Conservation (phyloP, 768 basidiomycete genomes). For the Agaricus sinodeliciosus region DNA sequence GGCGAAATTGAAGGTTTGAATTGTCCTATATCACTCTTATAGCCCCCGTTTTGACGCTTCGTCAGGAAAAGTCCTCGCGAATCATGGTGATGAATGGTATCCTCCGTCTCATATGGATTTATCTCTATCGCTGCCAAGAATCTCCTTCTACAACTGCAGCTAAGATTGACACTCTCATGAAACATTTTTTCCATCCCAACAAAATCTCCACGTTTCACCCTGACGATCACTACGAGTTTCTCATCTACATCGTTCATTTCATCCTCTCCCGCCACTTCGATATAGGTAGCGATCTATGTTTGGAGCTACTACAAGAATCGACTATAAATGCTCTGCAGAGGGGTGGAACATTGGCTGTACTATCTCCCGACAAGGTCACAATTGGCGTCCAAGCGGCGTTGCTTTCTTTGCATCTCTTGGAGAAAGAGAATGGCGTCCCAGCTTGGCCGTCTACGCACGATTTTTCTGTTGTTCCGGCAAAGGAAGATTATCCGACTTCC, state of each 20-base stretch:
- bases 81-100: constrained; percentile 74
- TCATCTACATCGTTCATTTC: constrained; percentile 77
- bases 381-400: constrained; percentile 76
- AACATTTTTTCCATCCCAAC: constrained; percentile 73
- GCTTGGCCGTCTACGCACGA: constrained; percentile 75
- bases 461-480: constrained; percentile 47
- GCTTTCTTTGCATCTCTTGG: constrained; percentile 62
- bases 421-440: constrained; percentile 64
- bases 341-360: constrained; percentile 29
- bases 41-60: not conserved
- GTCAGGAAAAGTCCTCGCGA: constrained; percentile 71
- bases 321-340: constrained; percentile 35
- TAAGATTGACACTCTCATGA: constrained; percentile 69
- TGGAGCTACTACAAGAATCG: constrained; percentile 76
- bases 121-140: constrained; percentile 91
- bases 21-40: not conserved
- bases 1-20: constrained; percentile 70
- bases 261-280: constrained; percentile 80
- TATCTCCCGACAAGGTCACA: constrained; percentile 67
- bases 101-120: constrained; percentile 85
- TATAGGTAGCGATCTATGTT: constrained; percentile 73
- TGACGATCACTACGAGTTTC: constrained; percentile 73
- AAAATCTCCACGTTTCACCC: constrained; percentile 51
- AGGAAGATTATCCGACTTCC: constrained; percentile 66
- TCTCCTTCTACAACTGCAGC: constrained; percentile 72